Base-by-base conservation (phyloP, 208 protist species). In the Novymonas esmeraldas region DNA sequence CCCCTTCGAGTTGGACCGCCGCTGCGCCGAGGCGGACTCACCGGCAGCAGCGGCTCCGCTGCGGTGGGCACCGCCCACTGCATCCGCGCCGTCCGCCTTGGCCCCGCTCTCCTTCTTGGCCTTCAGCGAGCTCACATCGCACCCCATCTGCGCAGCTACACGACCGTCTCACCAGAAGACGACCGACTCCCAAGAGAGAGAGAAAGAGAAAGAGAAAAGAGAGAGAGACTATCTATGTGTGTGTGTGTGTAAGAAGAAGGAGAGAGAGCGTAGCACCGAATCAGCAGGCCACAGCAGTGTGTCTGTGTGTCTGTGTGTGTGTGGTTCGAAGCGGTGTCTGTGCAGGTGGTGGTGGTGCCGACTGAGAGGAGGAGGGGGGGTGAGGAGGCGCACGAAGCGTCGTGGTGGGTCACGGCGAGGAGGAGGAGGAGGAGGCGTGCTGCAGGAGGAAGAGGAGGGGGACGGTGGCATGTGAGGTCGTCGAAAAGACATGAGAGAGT, bases 111-210 rank as follows among this genome's bases (percentile, higher is more conserved):
- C 63, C 38, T 72, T 74, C 20, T 38, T 61, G 24, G 64, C 9
- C 44, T 70, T 73, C 38, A 67, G 42, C 11, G 24, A 61, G 41
- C 74, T 81, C 7, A 56, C 10, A 4, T 70, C 54, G 60, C 79
- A 85, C 38, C 74, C 74, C 79, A 85, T 85, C 31, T n/a, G n/a
- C n/a, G n/a, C n/a, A n/a, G n/a, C n/a, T n/a, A n/a, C n/a, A n/a
- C n/a, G n/a, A n/a, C n/a, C n/a, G 16, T 39, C 11, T 51, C 22
- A 28, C 42, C 31, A 28, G 39, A 55, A 42, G 31, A 66, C 36
- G 46, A n/a, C n/a, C n/a, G n/a, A n/a, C n/a, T n/a, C n/a, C n/a
- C n/a, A n/a, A n/a, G n/a, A n/a, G n/a, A 44, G 5, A 33, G 44
- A 48, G 22, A 61, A 61, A 7, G 59, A 44, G 59, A 56, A 60